Conservation (phyloP, 495 filamentous ascomycete species). For the Daldinia decipiens region DNA sequence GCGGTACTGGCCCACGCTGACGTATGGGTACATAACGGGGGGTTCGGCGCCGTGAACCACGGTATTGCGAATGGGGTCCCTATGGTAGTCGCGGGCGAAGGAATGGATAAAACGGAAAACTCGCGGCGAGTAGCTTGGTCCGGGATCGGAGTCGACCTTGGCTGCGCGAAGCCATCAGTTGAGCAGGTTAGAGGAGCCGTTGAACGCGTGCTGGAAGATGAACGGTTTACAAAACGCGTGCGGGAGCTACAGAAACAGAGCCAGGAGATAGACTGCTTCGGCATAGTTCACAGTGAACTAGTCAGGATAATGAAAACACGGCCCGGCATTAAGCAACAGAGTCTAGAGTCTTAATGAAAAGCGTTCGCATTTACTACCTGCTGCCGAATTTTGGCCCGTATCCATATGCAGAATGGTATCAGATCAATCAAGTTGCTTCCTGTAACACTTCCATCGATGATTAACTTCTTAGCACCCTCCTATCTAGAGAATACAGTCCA, state of each 20-base stretch:
- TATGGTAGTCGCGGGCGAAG: constrained; percentile 53
- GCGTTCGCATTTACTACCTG: constrained; percentile 7
- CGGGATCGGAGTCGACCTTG: constrained; percentile 51
- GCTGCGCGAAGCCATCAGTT: constrained; percentile 30
- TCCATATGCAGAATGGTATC: constrained; percentile 17
- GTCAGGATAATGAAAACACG: constrained; percentile 28
- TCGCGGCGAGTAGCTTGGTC: constrained; percentile 46
- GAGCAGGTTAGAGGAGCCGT: constrained; percentile 45
- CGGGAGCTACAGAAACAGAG: constrained; percentile 41
- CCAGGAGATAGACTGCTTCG: constrained; percentile 43
- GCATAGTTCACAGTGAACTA: constrained; percentile 40
- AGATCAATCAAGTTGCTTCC: constrained; percentile 5
- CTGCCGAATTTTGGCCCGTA: background rate
- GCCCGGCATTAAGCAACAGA: constrained; percentile 24
- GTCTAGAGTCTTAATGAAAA: constrained; percentile 10
- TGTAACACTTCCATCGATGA: background rate
- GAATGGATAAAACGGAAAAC: constrained; percentile 54
- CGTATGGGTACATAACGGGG: constrained; percentile 54
- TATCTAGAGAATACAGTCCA: constrained; percentile 1
- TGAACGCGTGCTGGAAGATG: constrained; percentile 40
- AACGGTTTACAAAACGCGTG: constrained; percentile 21
- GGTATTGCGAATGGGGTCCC: constrained; percentile 53
- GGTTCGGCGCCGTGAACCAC: constrained; percentile 55
- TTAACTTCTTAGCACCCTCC: background rate
- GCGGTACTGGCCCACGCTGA: constrained; percentile 48